Evolutionary conservation across 2,329 filamentous ascomycete species (phyloP).

Genomic region (Canariomyces notabilis): DNA sequence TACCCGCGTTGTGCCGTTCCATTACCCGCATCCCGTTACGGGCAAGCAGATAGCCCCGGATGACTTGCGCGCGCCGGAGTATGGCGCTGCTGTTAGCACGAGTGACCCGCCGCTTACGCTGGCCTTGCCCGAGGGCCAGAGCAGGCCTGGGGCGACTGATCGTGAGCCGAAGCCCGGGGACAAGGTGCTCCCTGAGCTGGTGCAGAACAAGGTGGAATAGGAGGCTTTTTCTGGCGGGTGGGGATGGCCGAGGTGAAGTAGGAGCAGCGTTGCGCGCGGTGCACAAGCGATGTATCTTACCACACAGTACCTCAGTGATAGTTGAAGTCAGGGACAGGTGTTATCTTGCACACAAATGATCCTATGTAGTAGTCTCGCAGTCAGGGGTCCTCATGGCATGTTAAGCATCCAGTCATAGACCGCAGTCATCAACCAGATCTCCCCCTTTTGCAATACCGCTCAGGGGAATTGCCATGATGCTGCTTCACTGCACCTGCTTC

Average conservation of each 20-base stretch:
- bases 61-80: slow-evolving; percentile 44
- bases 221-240: background rate
- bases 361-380: too few relatives aligned
- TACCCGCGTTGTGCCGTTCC: slow-evolving; percentile 49
- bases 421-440: too few relatives aligned
- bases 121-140: slow-evolving; percentile 34
- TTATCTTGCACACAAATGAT: too few relatives aligned
- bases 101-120: slow-evolving; percentile 40
- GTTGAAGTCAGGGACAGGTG: too few relatives aligned
- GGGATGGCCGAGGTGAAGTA: background rate
- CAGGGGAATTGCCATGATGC: too few relatives aligned
- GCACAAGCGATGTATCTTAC: too few relatives aligned
- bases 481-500: too few relatives aligned
- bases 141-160: slow-evolving; percentile 30
- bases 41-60: slow-evolving; percentile 40
- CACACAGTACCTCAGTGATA: too few relatives aligned
- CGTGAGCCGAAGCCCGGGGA: slow-evolving; percentile 28
- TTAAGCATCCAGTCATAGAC: too few relatives aligned
- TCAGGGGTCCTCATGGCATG: too few relatives aligned
- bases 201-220: slow-evolving; percentile 27
- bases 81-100: slow-evolving; percentile 36
- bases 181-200: slow-evolving; percentile 34
- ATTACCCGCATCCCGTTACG: slow-evolving; percentile 48
- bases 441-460: too few relatives aligned
- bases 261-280: too few relatives aligned